These are phyloP conservation scores for Sporothrix luriei DNA, from an alignment of 2,329 filamentous ascomycete genomes.

Conservation along the genomic window DNA sequence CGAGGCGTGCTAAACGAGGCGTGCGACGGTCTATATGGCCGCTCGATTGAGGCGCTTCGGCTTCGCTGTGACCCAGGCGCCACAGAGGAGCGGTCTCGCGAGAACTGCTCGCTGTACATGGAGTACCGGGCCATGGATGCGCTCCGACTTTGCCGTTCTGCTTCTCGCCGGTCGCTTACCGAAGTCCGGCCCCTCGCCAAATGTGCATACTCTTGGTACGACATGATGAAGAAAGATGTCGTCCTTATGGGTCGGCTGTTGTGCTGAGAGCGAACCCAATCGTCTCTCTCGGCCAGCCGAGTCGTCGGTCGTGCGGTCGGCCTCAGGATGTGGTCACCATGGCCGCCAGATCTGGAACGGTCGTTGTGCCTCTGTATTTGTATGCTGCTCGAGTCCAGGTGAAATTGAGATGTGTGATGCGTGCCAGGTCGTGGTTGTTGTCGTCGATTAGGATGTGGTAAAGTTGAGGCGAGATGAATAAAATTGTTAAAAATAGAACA, in stretches of 20 bases:
- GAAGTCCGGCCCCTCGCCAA: slow-evolving; percentile 33
- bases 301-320: background rate
- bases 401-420: background rate
- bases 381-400: background rate
- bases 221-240: slow-evolving; percentile 32
- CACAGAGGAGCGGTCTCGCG: background rate
- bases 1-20: slow-evolving; percentile 39
- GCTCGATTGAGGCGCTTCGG: slow-evolving; percentile 33
- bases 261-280: slow-evolving; percentile 16
- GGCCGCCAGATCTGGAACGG: background rate
- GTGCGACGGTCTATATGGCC: slow-evolving; percentile 34
- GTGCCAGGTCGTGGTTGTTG: background rate
- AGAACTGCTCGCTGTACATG: slow-evolving; percentile 24
- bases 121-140: slow-evolving; percentile 24
- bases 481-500: background rate
- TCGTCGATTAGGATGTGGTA: background rate
- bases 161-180: slow-evolving; percentile 18
- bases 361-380: background rate
- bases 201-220: slow-evolving; percentile 38
- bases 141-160: slow-evolving; percentile 20
- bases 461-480: background rate
- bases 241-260: background rate
- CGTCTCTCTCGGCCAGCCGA: slow-evolving; percentile 11
- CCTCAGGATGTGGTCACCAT: background rate
- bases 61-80: background rate